These are phyloP conservation scores for Tricholoma terreum DNA, from an alignment of 768 basidiomycete genomes.

Conservation along the genomic window DNA sequence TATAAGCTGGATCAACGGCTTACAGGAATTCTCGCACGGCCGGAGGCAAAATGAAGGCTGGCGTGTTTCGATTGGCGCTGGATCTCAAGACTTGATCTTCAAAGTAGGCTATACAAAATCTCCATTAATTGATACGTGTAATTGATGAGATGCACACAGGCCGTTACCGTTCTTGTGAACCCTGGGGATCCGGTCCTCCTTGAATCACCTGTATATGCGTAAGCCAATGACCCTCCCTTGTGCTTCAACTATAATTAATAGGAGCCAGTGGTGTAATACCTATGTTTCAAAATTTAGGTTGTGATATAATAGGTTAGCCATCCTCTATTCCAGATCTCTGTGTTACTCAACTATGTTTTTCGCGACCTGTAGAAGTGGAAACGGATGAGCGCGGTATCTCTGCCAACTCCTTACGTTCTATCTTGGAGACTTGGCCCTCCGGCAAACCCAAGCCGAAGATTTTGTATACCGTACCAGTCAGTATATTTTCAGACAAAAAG, in stretches of 20 bases:
- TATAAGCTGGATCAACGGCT: constrained; percentile 60
- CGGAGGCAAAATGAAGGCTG: constrained; percentile 69
- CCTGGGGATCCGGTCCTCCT: constrained; percentile 78
- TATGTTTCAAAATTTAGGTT: constrained; percentile 49
- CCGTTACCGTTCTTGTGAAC: constrained; percentile 64
- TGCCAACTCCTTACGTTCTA: constrained; percentile 50
- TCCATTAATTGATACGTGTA: neutral
- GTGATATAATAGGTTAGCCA: constrained; percentile 54
- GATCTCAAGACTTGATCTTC: constrained; percentile 86
- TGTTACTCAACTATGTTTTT: neutral
- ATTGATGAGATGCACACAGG: constrained; percentile 40
- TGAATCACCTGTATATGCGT: constrained; percentile 77
- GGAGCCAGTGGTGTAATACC: constrained; percentile 45
- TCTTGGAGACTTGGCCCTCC: constrained; percentile 67
- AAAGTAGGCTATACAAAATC: constrained; percentile 52
- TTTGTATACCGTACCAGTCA: constrained; percentile 74
- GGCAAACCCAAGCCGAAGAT: constrained; percentile 67
- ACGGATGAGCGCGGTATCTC: constrained; percentile 69
- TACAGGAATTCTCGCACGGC: constrained; percentile 72
- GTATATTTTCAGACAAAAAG: constrained; percentile 18
- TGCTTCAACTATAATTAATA: constrained; percentile 6
- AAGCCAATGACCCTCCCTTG: constrained; percentile 15
- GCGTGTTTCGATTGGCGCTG: constrained; percentile 68
- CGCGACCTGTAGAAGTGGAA: constrained; percentile 49
- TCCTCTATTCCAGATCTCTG: neutral